Percentiles rank a stretch among this genome's conserved stretches.
phyloP scores from a whole-genome alignment of 2,329 filamentous ascomycete species.

The Xylaria polymorpha region DNA sequence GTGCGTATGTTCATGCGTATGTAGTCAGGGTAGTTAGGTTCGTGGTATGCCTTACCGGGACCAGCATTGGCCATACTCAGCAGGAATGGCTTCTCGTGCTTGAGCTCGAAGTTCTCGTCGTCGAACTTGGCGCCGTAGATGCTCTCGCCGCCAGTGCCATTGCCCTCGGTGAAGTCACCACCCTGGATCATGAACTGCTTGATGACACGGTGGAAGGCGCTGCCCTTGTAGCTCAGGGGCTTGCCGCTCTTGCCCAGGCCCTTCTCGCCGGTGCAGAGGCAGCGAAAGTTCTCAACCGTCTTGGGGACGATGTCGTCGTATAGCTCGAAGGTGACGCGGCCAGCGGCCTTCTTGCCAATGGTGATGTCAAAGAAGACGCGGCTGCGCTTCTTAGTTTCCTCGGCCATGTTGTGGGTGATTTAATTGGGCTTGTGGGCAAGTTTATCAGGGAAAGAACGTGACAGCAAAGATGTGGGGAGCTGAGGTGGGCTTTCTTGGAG shows the following conservation, averaged over 20 bases:
- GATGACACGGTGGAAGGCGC: slow-evolving; percentile 94
- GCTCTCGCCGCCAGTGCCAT: slow-evolving; percentile 94
- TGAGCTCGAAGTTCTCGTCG: slow-evolving; percentile 93
- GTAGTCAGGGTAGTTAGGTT: background rate
- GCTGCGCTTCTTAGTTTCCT: slow-evolving; percentile 68
- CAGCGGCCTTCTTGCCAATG: slow-evolving; percentile 78
- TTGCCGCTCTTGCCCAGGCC: slow-evolving; percentile 83
- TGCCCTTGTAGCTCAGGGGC: slow-evolving; percentile 92
- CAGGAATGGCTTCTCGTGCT: slow-evolving; percentile 93
- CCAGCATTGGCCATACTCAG: slow-evolving; percentile 99
- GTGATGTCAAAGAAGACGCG: slow-evolving; percentile 95
- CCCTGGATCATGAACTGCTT: slow-evolving; percentile 99
- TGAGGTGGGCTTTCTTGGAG: background rate
- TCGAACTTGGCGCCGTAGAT: slow-evolving; percentile 98
- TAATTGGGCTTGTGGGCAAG: background rate
- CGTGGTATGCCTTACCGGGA: slow-evolving; percentile 68
- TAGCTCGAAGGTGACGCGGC: slow-evolving; percentile 88
- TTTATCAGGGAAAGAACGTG: background rate
- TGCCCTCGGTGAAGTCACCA: slow-evolving; percentile 94
- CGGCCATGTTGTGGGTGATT: slow-evolving; percentile 45
- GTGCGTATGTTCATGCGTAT: background rate
- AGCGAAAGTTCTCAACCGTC: slow-evolving; percentile 96
- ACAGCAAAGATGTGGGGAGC: background rate
- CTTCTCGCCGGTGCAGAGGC: slow-evolving; percentile 95
- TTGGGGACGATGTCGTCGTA: slow-evolving; percentile 83